Evolutionary conservation across 371 early-diverging fungal species (phyloP), one percentile per base, ranked within the genome.

Genomic region (Syncephalis fuscata): DNA sequence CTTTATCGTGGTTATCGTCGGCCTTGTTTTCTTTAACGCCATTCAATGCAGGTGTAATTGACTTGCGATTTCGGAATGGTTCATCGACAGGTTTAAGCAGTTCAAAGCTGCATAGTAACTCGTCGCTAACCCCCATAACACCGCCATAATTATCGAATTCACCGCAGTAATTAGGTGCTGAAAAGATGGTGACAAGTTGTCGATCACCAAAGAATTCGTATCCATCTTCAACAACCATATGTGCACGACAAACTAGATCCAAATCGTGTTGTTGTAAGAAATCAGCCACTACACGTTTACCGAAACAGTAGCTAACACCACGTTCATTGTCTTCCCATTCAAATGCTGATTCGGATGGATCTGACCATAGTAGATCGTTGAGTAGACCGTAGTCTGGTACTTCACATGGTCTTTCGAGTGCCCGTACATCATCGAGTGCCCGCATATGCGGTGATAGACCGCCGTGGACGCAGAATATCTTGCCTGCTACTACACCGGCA

Each of bases 121-220:
- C 81, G 51, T 89, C 84, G 55, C 87, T 87, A 16, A 97, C 92
- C 44, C 79, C 76, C 96, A 98, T 92, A 65, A 95, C 88, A 0
- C 91, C 96, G 19, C 91, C 92, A 39, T 74, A 79, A 53, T 96
- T 97, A 57, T 93, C 93, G 68, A 95, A 97, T 65, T 96, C 97
- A 43, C 97, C 98, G 63, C 99, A 99, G 58, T 97, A 99, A 64
- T 99, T 97, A 45, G 98, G 97, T 14, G 99, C 98, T 19, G 87
- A 86, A 58, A 95, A 98, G 27, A 98, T 66, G 10, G 99, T 98
- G 7, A 98, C 98, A 21, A 96, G 63, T 44, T 82, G 79, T 42
- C 92, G 74, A 56, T 91, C 82, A 48, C 86, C 86, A 73, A 96
- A 96, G 64, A 98, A 98, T 63, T 96, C 95, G 61, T 98, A 98